Evolutionary conservation across 352 stramenopile genomes (phyloP).

Genomic region (Globisporangium viniferum): DNA sequence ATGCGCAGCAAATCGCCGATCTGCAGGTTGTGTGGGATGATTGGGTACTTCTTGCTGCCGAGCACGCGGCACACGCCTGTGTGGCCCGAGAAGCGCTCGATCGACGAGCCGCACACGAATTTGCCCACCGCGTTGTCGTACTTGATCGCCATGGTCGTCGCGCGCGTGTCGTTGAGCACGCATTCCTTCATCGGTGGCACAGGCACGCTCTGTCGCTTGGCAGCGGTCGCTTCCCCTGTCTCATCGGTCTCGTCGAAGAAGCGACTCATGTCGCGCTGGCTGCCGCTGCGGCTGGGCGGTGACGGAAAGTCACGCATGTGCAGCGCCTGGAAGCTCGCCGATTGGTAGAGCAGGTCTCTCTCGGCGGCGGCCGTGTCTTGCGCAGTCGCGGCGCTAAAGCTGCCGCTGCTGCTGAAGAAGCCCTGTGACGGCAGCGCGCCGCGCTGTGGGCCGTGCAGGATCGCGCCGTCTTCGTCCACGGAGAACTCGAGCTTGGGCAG

Average conservation of each 20-base stretch:
- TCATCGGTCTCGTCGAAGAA: slow-evolving; percentile 13
- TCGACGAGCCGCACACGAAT: slow-evolving; percentile 82
- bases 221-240: background rate
- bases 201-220: slow-evolving; percentile 1
- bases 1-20: slow-evolving; percentile 87
- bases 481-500: slow-evolving; percentile 85
- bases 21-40: slow-evolving; percentile 68
- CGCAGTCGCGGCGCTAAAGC: background rate
- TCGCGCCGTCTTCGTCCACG: slow-evolving; percentile 76
- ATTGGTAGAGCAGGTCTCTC: slow-evolving; percentile 32
- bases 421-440: slow-evolving; percentile 23
- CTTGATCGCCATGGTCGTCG: slow-evolving; percentile 74
- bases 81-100: slow-evolving; percentile 90
- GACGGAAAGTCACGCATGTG: slow-evolving; percentile 55
- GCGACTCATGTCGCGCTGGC: slow-evolving; percentile 10
- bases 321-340: slow-evolving; percentile 49
- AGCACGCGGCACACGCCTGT: slow-evolving; percentile 89
- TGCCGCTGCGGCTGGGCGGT: slow-evolving; percentile 11
- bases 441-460: slow-evolving; percentile 72
- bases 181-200: slow-evolving; percentile 73
- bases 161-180: slow-evolving; percentile 78
- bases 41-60: slow-evolving; percentile 83
- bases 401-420: slow-evolving; percentile 11
- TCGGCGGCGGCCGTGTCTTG: slow-evolving; percentile 22
- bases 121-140: slow-evolving; percentile 59